Evolutionary conservation across 129 eudicot species (phyloP), one percentile per base, ranked within the genome.

Genomic region (Flaveria ramosissima): DNA sequence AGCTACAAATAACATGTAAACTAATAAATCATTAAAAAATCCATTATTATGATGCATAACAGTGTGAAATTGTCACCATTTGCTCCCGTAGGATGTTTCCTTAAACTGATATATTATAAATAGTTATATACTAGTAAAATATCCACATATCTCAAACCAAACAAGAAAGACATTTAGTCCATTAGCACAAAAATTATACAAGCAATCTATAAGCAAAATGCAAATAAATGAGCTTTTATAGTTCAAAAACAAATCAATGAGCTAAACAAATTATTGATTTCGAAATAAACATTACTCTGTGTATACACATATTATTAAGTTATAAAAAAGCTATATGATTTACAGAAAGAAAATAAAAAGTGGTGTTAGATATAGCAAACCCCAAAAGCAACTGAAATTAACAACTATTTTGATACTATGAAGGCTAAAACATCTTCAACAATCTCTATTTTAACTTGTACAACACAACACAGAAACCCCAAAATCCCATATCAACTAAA

Each of bases 361-460:
- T 48, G 66, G 53, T 51, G 41, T 63, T 26, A 72, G 73, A 72
- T 39, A 63, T 65, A 39, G 55, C 14, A 52, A 72, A 51, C 78
- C 78, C 78, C 69, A 73, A 73, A 80, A 80, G 73, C 74, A 78
- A 75, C 77, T 78, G 82, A 53, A 80, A 80, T 80, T 63, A 64
- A 80, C 83, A 79, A 64, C 73, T 64, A 26, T 47, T 76, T 41
- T 56, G 52, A 75, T 75, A 63, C 79, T 12, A 50, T 41, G 10
- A 16, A 57, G 60, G 43, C 68, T 36, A 36, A 27, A 36, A 36
- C 41, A 36, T 36, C 23, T 55, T 75, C 68, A 73, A 14, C 78
- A 73, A n/a, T 41, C 62, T 6, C 47, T 59, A 14, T 23, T 59
- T 59, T 55, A 17, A 72, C 63, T 61, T 79, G 63, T 63, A 72